Evolutionary conservation across 2,329 filamentous ascomycete genomes (phyloP).

Genomic region (Ceratocystis diversiconidia): DNA sequence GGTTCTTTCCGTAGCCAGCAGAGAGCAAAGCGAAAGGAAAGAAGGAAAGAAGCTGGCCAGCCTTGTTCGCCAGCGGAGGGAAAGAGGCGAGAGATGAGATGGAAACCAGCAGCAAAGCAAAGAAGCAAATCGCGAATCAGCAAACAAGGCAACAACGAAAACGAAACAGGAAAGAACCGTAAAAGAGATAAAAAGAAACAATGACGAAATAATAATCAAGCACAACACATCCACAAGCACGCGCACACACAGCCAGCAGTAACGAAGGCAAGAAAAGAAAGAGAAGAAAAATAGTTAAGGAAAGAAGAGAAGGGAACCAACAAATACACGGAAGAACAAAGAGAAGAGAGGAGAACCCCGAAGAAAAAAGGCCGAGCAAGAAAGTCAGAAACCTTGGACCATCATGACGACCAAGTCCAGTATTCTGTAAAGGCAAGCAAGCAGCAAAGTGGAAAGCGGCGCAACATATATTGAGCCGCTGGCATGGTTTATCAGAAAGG

Average conservation of each 20-base stretch:
- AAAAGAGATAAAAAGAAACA: not conserved
- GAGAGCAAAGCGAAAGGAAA: not conserved
- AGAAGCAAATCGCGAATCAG: not conserved
- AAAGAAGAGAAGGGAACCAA: constrained; percentile 5
- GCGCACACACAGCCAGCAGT: not conserved
- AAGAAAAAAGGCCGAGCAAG: not conserved
- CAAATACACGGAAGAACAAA: not conserved
- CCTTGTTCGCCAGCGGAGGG: not conserved
- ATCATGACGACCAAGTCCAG: not conserved
- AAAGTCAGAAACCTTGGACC: not conserved
- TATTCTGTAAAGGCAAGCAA: not conserved
- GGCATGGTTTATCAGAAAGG: constrained; percentile 10
- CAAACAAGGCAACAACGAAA: not conserved
- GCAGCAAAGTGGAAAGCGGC: constrained; percentile 9
- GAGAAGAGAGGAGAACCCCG: not conserved
- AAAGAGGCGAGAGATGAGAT: not conserved
- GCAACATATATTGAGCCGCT: constrained; percentile 5
- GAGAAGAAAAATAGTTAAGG: not conserved
- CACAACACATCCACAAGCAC: not conserved
- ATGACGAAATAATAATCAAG: not conserved
- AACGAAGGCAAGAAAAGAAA: constrained; percentile 11
- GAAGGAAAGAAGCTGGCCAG: not conserved
- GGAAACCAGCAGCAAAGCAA: not conserved
- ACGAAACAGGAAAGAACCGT: not conserved
- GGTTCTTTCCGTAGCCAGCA: too few relatives aligned